Evolutionary conservation across 805 yeast genomes (phyloP).

Genomic region (Metschnikowia gruessii): DNA sequence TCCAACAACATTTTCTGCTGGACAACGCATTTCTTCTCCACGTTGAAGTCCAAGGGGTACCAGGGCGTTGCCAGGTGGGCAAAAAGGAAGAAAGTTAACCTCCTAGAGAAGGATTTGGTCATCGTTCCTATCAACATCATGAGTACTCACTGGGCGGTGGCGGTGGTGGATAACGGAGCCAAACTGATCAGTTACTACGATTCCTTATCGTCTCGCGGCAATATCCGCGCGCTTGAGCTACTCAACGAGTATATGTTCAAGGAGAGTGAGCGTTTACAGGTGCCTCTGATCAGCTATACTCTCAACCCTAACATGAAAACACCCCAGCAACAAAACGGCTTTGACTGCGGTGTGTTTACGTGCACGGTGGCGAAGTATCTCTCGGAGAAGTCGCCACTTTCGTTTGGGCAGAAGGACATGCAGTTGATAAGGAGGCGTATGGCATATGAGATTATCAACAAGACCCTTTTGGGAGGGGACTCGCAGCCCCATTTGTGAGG

Average conservation of each 20-base stretch:
- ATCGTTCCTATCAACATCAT: slow-evolving; percentile 83
- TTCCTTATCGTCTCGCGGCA: slow-evolving; percentile 56
- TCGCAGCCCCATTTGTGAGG: slow-evolving; percentile 14
- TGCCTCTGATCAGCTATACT: slow-evolving; percentile 23
- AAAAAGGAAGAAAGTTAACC: slow-evolving; percentile 65
- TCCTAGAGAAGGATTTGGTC: slow-evolving; percentile 60
- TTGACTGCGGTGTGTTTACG: slow-evolving; percentile 92
- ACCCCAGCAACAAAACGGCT: slow-evolving; percentile 89
- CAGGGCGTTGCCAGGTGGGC: slow-evolving; percentile 83
- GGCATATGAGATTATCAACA: slow-evolving; percentile 55
- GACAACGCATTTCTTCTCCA: slow-evolving; percentile 85
- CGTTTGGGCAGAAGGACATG: slow-evolving; percentile 70
- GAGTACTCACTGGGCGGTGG: slow-evolving; percentile 90
- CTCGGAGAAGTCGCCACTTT: slow-evolving; percentile 47
- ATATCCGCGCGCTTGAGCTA: slow-evolving; percentile 39
- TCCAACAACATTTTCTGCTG: slow-evolving; percentile 56
- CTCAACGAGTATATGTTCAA: slow-evolving; percentile 60
- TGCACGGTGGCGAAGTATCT: slow-evolving; percentile 71
- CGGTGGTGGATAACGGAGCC: slow-evolving; percentile 63
- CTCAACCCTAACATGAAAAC: slow-evolving; percentile 34
- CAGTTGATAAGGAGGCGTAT: slow-evolving; percentile 59
- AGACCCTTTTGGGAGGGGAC: slow-evolving; percentile 25
- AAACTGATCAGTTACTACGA: slow-evolving; percentile 70
- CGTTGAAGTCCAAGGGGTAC: slow-evolving; percentile 70
- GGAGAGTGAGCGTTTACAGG: slow-evolving; percentile 55